Evolutionary conservation across 768 basidiomycete genomes (phyloP).

Genomic region (Leucogyrophana mollusca): DNA sequence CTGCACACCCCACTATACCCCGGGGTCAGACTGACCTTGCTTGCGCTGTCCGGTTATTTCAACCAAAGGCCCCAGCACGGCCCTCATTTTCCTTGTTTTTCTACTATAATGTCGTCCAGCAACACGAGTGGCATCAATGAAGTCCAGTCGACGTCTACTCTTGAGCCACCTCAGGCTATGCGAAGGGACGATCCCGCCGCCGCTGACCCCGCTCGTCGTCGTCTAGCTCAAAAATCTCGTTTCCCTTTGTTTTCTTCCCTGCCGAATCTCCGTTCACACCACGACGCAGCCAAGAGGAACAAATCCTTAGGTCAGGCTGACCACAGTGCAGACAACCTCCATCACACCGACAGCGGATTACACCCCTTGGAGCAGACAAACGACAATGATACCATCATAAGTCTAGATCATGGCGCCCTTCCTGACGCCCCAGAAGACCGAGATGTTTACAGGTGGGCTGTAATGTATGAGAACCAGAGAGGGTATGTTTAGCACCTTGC

Average conservation of each 20-base stretch:
- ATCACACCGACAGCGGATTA: neutral
- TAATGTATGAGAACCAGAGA: conserved; percentile 81
- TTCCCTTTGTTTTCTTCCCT: conserved; percentile 32
- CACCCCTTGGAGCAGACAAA: neutral
- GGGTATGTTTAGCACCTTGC: conserved; percentile 45
- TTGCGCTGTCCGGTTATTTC: neutral
- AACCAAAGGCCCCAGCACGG: too few species aligned
- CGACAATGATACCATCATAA: conserved; percentile 25
- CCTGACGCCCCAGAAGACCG: conserved; percentile 29
- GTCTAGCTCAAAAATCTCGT: conserved; percentile 36
- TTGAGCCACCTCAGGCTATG: conserved; percentile 39
- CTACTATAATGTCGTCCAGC: conserved; percentile 3
- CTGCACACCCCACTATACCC: too few species aligned
- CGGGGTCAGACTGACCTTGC: neutral
- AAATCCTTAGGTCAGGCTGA: neutral
- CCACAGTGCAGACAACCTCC: neutral
- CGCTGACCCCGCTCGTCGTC: conserved; percentile 47
- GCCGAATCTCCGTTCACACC: conserved; percentile 22
- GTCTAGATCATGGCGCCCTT: conserved; percentile 24
- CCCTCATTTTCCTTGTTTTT: neutral
- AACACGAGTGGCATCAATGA: neutral
- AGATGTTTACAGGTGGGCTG: conserved; percentile 73
- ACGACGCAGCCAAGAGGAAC: conserved; percentile 3
- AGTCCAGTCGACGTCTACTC: neutral
- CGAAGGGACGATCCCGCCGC: conserved; percentile 40